Base-by-base conservation (phyloP, 192 early-diverging fungal species). In the Blastocladiella britannica region DNA sequence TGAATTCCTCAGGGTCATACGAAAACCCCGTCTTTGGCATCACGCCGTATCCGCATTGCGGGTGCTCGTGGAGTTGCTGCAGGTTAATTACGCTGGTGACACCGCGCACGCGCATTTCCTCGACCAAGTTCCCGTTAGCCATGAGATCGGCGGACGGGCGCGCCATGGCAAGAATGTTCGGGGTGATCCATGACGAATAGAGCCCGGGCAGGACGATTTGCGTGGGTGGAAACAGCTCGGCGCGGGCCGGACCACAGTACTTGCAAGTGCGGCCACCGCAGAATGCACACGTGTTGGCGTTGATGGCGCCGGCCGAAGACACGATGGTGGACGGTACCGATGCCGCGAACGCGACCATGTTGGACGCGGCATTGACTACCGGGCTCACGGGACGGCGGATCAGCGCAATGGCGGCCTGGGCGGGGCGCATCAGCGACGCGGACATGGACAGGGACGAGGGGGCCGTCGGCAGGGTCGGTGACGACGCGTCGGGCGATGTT, bases 81-180 rank as follows among this genome's bases (percentile, higher is more conserved):
- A 75, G 64, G 61, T 72, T 72, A 59, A 75, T 68, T 15, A 75
- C 62, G 43, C 61, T 26, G 24, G 25, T 53, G 31, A 75, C 64
- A 23, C 60, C 60, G 1, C 28, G 23, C 8, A 60, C 29, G 7
- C 43, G 53, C 47, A 75, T 70, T 31, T 28, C 52, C 7, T 53
- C 29, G 24, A 62, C 54, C 2, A 75, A 28, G 9, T 60, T 52
- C 55, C 59, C 60, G 18, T 62, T 60, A 1, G 57, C 56, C 12
- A 75, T 70, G 6, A 75, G 60, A 5, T 65, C 63, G 0, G 67
- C 62, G n/a, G 67, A 68, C 1, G 70, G 73, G 7, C 73, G 59
- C 51, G 67, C 66, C 61, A 64, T 75, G 22, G 73, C 73, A 9
- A 75, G 58, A 43, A 75, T 75, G 43, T 59, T 52, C 7, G 20